Evolutionary conservation across 2,329 filamentous ascomycete genomes (phyloP), one percentile per base, ranked within the genome.

Genomic region (Colletotrichum karsti): DNA sequence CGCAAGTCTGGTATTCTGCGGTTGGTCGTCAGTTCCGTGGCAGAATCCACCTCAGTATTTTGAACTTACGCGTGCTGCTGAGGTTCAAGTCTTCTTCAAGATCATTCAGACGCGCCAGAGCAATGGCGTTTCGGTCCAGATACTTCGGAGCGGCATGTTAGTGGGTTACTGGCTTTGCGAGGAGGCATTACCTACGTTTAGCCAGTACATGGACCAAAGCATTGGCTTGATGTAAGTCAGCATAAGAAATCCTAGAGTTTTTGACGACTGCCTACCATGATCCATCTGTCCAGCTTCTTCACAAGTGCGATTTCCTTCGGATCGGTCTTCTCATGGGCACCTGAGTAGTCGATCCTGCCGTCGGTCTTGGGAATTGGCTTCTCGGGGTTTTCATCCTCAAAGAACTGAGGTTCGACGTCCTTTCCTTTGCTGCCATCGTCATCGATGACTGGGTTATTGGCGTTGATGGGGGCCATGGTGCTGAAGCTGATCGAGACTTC

Each of bases 241-340:
- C 44, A 7, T 3, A 44, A 5, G 5, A 22, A 7, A 12, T n/a
- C 13, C 4, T 24, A 3, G 15, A 10, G 7, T 6, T 7, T 3
- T 1, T 2, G 7, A 10, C 42, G 13, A 3, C 15, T 3, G 51
- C 73, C 50, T 53, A 76, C 75, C 76, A 82, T 80, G 54, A 82
- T 81, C 73, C 77, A 79, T 60, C 74, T 61, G 70, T 82, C 80
- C 2, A 82, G 73, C 70, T 81, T 81, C 66, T 74, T 77, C 35
- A 82, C 80, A n/a, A 82, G 74, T 3, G 76, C 77, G 59, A 82
- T 82, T 59, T 82, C 80, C 41, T 73, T 77, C 1, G 79, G 79
- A 46, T 82, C 79, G 3, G 79, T 81, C 73, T 82, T 82, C 69
- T 78, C 76, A 63, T 77, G 74, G 7, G 80, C 79, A 46, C 80